Conservation (phyloP, 1,284 basidiomycete species). For the Trichosporon coremiiforme region DNA sequence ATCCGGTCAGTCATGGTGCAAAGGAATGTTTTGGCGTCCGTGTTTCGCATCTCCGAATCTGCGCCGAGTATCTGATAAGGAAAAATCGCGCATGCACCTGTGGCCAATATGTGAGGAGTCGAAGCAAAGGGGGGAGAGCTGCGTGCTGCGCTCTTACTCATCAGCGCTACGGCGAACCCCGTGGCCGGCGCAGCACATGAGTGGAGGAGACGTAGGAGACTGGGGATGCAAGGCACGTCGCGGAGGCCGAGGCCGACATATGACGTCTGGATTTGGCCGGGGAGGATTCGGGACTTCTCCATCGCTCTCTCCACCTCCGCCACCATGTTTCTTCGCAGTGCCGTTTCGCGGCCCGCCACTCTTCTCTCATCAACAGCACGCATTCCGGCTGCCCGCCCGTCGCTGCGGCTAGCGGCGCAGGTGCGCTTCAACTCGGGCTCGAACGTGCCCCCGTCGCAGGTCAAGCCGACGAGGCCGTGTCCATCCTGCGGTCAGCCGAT, state of each 20-base stretch:
- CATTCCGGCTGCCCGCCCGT: neutral
- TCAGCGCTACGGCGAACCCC: neutral
- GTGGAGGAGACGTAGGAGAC: constrained; percentile 5
- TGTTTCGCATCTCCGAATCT: neutral
- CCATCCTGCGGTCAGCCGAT: constrained; percentile 40
- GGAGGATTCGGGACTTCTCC: neutral
- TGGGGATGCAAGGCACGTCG: neutral
- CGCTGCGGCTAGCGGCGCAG: neutral
- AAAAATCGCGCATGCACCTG: constrained; percentile 7
- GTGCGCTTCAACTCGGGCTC: neutral
- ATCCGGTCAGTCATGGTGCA: neutral
- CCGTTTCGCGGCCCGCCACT: neutral
- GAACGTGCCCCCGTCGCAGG: constrained; percentile 22
- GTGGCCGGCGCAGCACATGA: neutral
- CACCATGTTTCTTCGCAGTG: constrained; percentile 32
- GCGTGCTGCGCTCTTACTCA: neutral
- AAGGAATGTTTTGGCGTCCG: neutral
- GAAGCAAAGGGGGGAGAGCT: neutral
- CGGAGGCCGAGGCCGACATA: constrained; percentile 28
- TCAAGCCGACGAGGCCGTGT: constrained; percentile 35
- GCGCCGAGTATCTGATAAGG: neutral
- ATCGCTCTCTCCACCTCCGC: constrained; percentile 25
- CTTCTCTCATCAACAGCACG: neutral
- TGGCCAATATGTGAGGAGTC: too few relatives aligned
- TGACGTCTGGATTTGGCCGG: constrained; percentile 1